Base-by-base conservation (phyloP, 805 yeast genomes). In the Lipomyces japonicus region DNA sequence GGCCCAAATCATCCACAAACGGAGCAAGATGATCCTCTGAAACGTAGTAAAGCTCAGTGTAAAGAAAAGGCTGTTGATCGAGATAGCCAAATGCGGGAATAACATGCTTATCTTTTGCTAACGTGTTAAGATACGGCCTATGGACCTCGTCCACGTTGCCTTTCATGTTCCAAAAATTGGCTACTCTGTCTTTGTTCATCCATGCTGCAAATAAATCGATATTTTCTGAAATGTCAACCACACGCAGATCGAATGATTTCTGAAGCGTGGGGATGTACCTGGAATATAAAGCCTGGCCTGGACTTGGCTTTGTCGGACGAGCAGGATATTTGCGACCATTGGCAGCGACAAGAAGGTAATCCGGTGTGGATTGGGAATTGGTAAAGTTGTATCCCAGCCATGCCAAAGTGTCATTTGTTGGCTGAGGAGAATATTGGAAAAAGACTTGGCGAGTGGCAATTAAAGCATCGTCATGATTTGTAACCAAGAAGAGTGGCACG, bases 21-120 rank as follows among this genome's bases (percentile, higher is more conserved):
- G 62, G 61, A 4, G 62, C 57, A 12, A 61, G 46, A 25, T 41
- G 51, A 39, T 61, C 64, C 44, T 61, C 64, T n/a, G 42, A 22
- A 18, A 51, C 63, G 58, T 58, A 60, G 53, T 61, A 61, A n/a
- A 61, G 51, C 42, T 61, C 64, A 34, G 59, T 39, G 35, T 61
- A 61, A 19, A 57, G 44, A 37, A 59, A 61, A 3, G 47, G 49
- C 18, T 32, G 46, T 40, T 39, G 51, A 32, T 59, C 60, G 16
- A 61, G 50, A 7, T 49, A 48, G 5, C 64, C 64, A 30, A 61
- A 59, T 23, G 51, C 36, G 12, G 57, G 49, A 12, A 37, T 25
- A 2, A 42, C 39, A 31, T 61, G 64, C 2, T 39, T 40, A 36
- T 61, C 63, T 10, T 23, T 22, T 5, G 40, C 26, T 26, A 55